These are phyloP conservation scores for Larix kaempferi DNA, from an alignment of 75 land plant species.

Conservation along the genomic window DNA sequence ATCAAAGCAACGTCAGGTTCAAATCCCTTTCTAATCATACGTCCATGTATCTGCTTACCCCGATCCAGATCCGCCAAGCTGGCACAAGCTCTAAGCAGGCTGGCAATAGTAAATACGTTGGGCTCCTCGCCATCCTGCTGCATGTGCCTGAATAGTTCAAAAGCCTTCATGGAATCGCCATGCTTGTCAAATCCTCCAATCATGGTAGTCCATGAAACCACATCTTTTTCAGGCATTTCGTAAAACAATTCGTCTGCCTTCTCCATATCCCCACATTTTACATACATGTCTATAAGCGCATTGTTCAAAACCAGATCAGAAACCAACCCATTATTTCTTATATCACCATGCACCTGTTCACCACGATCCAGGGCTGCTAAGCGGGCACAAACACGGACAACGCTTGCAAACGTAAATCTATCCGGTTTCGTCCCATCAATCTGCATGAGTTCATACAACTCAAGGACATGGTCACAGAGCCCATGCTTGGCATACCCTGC, in stretches of 20 bases:
- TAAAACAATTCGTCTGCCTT: neutral
- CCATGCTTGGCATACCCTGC: neutral
- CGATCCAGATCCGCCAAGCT: neutral
- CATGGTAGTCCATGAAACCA: conserved; percentile 23
- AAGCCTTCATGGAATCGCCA: conserved; percentile 8
- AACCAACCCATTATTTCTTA: conserved; percentile 9
- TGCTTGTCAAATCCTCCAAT: conserved; percentile 10
- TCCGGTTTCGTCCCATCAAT: neutral
- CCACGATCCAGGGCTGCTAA: neutral
- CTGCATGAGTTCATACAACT: conserved; percentile 9
- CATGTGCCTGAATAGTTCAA: conserved; percentile 16
- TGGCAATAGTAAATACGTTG: neutral
- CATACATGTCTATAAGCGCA: conserved; percentile 24
- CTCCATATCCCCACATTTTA: conserved; percentile 18
- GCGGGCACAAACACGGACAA: neutral
- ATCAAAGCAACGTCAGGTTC: conserved; percentile 1
- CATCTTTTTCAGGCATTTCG: neutral
- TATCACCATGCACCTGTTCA: neutral
- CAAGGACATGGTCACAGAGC: conserved; percentile 2
- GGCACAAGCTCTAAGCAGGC: neutral
- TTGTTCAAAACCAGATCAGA: conserved; percentile 9
- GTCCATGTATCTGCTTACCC: conserved; percentile 8
- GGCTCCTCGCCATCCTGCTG: conserved; percentile 1
- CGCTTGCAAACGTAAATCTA: no score
- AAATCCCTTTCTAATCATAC: neutral